Conservation (phyloP, 345 rosid genomes). For the Linum usitatissimum region DNA sequence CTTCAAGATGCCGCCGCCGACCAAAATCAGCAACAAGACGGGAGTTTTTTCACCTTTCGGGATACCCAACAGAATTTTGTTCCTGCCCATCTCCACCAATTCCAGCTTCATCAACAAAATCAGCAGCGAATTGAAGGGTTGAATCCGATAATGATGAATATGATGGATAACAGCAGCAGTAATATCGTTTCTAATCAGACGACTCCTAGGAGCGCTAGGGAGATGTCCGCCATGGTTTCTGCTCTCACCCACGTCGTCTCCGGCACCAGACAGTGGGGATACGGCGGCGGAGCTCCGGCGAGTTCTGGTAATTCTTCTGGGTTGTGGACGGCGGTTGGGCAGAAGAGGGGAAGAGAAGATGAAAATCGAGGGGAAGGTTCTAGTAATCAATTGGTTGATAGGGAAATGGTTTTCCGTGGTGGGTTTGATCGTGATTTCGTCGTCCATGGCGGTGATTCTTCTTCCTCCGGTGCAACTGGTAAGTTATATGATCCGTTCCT, state of each 20-base stretch:
- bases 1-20: not conserved
- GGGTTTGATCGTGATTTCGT: not conserved
- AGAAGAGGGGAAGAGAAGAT: constrained; percentile 1
- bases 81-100: constrained; percentile 4
- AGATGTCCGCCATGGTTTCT: constrained; percentile 66
- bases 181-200: constrained; percentile 15
- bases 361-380: not conserved
- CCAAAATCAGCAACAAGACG: not conserved
- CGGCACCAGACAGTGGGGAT: constrained; percentile 20
- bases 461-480: constrained; percentile 9
- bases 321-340: constrained; percentile 11
- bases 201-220: constrained; percentile 24
- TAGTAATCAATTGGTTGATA: not conserved
- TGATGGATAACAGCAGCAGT: not conserved
- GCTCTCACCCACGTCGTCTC: constrained; percentile 63
- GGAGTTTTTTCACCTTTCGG: not conserved
- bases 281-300: constrained; percentile 6
- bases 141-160: not conserved
- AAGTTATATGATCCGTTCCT: not conserved
- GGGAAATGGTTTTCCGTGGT: not conserved
- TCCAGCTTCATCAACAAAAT: not conserved
- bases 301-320: constrained; percentile 13
- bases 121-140: not conserved
- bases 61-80: not conserved
- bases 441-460: not conserved